Conservation (phyloP, 176 grass and related monocot species). For the Poa pratensis region DNA sequence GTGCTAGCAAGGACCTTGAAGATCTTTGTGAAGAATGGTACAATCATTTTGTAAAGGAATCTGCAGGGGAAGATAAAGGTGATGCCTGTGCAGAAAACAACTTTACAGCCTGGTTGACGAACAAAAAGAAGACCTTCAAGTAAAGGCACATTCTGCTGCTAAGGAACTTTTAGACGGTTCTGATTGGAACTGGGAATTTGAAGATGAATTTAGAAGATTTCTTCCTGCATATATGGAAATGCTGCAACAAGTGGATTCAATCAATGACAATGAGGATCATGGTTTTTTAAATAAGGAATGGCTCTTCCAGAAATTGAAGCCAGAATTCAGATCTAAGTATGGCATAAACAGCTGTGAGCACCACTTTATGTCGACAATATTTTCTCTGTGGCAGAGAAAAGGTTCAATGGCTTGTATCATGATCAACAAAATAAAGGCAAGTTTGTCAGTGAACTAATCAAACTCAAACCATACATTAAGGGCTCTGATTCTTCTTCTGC, state of each 20-base stretch:
- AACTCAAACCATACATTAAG: conserved; percentile 30
- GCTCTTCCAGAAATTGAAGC: conserved; percentile 20
- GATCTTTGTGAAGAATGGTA: conserved; percentile 71
- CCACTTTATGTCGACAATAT: conserved; percentile 26
- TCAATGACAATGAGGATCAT: neutral
- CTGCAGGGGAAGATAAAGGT: neutral
- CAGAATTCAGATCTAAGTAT: conserved; percentile 38
- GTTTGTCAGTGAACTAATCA: conserved; percentile 19
- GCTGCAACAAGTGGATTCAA: conserved; percentile 31
- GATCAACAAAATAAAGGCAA: neutral
- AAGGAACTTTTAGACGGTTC: neutral
- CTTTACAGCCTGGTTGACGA: conserved; percentile 12
- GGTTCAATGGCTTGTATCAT: neutral
- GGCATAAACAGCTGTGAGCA: neutral
- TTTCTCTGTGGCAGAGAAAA: neutral
- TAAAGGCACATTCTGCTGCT: neutral
- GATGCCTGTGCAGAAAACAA: neutral
- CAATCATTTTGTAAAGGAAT: conserved; percentile 9
- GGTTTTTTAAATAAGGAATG: neutral
- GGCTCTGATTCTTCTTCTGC: conserved; percentile 15
- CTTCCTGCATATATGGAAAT: conserved; percentile 32
- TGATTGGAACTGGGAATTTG: conserved; percentile 33
- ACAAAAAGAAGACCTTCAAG: conserved; percentile 29
- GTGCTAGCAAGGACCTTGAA: conserved; percentile 46
- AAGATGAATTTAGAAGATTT: conserved; percentile 37